phyloP scores from a whole-genome alignment of 176 grass and related monocot species.

The Otatea glauca region DNA sequence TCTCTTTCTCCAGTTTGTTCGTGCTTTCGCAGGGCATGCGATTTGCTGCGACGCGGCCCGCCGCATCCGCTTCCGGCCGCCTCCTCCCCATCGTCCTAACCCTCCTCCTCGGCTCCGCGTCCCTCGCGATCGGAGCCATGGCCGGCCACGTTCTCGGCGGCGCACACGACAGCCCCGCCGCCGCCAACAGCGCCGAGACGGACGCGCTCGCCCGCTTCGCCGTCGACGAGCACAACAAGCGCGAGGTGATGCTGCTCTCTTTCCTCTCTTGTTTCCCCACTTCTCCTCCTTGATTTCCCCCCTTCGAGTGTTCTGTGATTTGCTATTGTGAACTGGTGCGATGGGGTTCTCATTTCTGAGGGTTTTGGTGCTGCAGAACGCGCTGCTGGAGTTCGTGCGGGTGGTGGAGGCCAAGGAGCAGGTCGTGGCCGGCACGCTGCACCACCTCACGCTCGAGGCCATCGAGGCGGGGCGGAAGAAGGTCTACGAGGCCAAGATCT shows the following conservation, averaged over 20 bases:
- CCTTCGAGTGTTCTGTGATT: background rate
- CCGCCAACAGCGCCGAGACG: constrained; percentile 71
- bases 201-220: constrained; percentile 81
- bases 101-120: constrained; percentile 29
- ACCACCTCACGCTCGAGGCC: constrained; percentile 85
- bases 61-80: background rate
- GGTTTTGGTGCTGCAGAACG: constrained; percentile 61
- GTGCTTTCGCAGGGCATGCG: no score
- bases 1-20: no score
- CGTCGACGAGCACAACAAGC: constrained; percentile 92
- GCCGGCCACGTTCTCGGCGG: constrained; percentile 52
- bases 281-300: no score
- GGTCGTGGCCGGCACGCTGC: constrained; percentile 80
- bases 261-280: background rate
- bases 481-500: constrained; percentile 94
- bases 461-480: constrained; percentile 81
- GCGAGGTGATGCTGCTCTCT: constrained; percentile 46
- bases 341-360: constrained; percentile 16
- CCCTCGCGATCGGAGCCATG: constrained; percentile 48
- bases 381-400: constrained; percentile 75
- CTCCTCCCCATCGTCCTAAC: background rate
- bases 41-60: constrained; percentile 36
- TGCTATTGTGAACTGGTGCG: background rate
- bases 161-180: constrained; percentile 27
- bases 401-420: constrained; percentile 93